Evolutionary conservation across 352 stramenopile genomes (phyloP).

Genomic region (Discostella stelligera): DNA sequence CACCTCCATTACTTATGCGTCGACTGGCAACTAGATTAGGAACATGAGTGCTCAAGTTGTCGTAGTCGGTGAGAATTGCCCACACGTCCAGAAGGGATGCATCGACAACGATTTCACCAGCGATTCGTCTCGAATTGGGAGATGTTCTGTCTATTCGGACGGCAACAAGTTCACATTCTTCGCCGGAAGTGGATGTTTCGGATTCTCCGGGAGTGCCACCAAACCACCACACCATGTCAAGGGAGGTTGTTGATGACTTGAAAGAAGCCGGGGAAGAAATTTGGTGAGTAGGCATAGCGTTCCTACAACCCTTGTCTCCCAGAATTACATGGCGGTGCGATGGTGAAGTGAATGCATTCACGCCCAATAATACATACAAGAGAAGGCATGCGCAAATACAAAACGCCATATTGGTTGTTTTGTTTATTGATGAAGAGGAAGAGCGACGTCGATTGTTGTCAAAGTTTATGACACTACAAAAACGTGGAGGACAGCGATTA

Average conservation of each 20-base stretch:
- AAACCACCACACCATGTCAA: constrained; percentile 73
- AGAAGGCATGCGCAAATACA: not conserved
- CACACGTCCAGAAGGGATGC: constrained; percentile 44
- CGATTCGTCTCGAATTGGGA: constrained; percentile 45
- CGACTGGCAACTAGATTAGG: constrained; percentile 71
- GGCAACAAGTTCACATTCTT: constrained; percentile 71
- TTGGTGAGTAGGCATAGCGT: not conserved
- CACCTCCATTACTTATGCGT: constrained; percentile 10
- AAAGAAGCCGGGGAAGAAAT: not conserved
- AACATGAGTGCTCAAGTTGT: constrained; percentile 69
- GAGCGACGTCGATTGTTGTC: no score
- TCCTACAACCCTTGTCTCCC: not conserved
- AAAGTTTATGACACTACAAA: no score
- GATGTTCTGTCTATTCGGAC: constrained; percentile 48
- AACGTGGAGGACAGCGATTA: no score
- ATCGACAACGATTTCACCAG: constrained; percentile 44
- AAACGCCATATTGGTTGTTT: not conserved
- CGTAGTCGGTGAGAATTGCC: constrained; percentile 79
- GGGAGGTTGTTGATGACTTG: constrained; percentile 27
- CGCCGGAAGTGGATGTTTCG: constrained; percentile 36
- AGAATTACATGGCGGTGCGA: no score
- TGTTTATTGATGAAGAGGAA: no score
- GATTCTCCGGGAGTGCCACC: constrained; percentile 39
- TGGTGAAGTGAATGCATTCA: constrained; percentile 1
- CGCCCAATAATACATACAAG: not conserved